Conservation (phyloP, 352 stramenopile species). For the Aphanomyces invadans region DNA sequence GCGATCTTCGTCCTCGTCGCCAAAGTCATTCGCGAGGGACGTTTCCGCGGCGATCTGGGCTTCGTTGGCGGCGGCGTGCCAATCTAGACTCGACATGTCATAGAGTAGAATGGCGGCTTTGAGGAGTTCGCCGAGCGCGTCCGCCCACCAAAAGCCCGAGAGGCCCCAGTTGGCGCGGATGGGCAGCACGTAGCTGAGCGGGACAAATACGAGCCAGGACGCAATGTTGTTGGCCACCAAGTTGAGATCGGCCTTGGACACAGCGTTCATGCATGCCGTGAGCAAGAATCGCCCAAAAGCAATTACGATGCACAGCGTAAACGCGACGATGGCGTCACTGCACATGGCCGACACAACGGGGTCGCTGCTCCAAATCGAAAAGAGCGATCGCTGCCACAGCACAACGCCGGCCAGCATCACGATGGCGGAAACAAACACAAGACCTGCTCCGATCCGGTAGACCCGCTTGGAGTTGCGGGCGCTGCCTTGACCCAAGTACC, state of each 20-base stretch:
- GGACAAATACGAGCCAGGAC: conserved; percentile 8
- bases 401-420: neutral
- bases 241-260: conserved; percentile 5
- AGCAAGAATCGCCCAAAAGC: conserved; percentile 11
- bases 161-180: neutral
- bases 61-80: conserved; percentile 8
- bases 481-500: neutral
- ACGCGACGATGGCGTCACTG: neutral
- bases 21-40: neutral
- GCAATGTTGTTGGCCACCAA: conserved; percentile 1
- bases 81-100: conserved; percentile 6
- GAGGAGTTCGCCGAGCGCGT: neutral
- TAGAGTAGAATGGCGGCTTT: neutral
- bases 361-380: conserved; percentile 14
- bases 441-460: neutral
- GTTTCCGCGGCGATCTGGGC: neutral
- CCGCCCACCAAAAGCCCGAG: conserved; percentile 13
- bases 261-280: conserved; percentile 1
- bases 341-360: neutral
- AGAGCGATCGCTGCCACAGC: neutral
- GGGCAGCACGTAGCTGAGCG: conserved; percentile 11
- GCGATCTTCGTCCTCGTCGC: neutral
- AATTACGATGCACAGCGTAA: neutral
- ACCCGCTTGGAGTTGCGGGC: neutral
- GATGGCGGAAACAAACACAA: neutral